A percentile compares a stretch with the other conserved stretches of the same genome.
These are phyloP conservation scores for Cerrena zonata DNA, from an alignment of 1,284 basidiomycete species.

Conservation along the genomic window DNA sequence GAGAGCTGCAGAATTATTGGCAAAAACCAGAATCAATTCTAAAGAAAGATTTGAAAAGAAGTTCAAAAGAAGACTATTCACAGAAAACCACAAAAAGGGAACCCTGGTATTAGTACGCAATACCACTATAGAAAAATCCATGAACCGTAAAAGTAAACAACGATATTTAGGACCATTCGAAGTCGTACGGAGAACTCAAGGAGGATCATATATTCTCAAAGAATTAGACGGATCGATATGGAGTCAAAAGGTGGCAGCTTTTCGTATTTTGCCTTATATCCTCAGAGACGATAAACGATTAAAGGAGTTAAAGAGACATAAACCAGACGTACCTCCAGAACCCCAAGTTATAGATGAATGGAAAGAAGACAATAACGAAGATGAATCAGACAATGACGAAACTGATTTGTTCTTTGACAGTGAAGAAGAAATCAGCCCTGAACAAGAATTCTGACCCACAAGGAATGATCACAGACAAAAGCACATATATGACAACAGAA, in stretches of 20 bases:
- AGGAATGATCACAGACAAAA: too few relatives aligned
- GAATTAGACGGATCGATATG: constrained; percentile 8
- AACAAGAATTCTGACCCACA: too few relatives aligned
- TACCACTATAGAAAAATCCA: not conserved
- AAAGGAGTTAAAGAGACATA: not conserved
- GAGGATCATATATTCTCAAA: constrained; percentile 26
- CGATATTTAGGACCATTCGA: not conserved
- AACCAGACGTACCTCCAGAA: too few relatives aligned
- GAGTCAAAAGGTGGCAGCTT: constrained; percentile 3
- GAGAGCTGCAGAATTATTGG: constrained; percentile 3
- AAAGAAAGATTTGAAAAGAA: constrained; percentile 6
- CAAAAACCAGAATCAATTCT: not conserved
- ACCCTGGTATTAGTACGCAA: not conserved
- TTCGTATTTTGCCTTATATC: not conserved
- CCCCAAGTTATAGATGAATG: too few relatives aligned
- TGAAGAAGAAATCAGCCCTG: too few relatives aligned
- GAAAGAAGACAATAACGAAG: too few relatives aligned
- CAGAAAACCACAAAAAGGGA: not conserved
- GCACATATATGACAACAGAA: too few relatives aligned
- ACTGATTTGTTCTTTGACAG: too few relatives aligned
- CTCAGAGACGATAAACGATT: not conserved
- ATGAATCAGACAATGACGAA: too few relatives aligned
- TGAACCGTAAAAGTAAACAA: not conserved
- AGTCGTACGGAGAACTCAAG: not conserved
- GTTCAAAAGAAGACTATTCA: not conserved